These are phyloP conservation scores for Caloboletus firmus DNA, from an alignment of 1,284 basidiomycete species.

Conservation along the genomic window DNA sequence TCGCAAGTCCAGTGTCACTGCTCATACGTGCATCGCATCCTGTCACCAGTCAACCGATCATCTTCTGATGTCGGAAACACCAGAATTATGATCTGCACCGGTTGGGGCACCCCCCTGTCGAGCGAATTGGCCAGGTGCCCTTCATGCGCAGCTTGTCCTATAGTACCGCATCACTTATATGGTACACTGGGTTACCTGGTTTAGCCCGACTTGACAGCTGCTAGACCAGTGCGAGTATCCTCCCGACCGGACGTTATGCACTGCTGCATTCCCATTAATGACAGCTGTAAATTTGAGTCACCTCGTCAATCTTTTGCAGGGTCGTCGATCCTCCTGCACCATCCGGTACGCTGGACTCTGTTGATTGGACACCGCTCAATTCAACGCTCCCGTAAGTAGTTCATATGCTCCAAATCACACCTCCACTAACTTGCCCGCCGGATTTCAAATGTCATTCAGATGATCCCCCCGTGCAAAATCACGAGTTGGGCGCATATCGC, in stretches of 20 bases:
- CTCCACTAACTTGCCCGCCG: neutral
- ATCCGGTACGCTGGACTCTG: neutral
- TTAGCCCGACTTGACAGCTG: neutral
- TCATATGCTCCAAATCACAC: neutral
- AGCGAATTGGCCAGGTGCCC: neutral
- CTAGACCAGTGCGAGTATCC: neutral
- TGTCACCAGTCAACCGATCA: neutral
- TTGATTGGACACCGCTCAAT: slow-evolving; percentile 19
- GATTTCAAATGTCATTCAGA: slow-evolving; percentile 21
- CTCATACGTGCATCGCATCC: neutral
- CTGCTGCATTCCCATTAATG: neutral
- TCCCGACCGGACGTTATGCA: neutral
- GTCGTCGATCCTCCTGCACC: neutral
- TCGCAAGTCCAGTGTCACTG: no score
- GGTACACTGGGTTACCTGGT: neutral
- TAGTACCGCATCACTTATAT: neutral
- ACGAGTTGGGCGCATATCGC: slow-evolving; percentile 26
- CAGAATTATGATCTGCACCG: neutral
- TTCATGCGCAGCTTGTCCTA: neutral
- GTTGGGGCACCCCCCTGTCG: neutral
- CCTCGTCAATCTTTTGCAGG: neutral
- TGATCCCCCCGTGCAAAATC: slow-evolving; percentile 21
- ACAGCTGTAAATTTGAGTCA: slow-evolving; percentile 2
- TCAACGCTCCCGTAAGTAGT: slow-evolving; percentile 20
- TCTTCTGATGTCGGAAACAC: neutral